A percentile compares a stretch with the other conserved stretches of the same genome.
phyloP scores from a whole-genome alignment of 202 grass and related monocot genomes.

The Zoysia matrella region DNA sequence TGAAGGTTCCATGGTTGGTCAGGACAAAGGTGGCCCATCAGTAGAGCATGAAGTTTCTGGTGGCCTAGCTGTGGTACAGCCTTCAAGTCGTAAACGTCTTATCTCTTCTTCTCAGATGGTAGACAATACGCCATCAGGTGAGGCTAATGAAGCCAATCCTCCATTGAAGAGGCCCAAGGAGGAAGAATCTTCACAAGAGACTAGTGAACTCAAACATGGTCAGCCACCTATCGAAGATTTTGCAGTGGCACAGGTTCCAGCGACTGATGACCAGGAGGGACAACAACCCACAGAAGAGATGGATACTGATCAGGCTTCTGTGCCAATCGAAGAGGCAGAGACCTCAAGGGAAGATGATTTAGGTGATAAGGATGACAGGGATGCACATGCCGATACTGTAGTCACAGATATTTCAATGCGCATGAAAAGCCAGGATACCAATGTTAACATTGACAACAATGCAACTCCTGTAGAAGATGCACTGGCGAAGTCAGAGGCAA shows the following conservation, averaged over 20 bases:
- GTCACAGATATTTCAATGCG: slow-evolving; percentile 1
- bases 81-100: slow-evolving; percentile 69
- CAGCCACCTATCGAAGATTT: slow-evolving; percentile 42
- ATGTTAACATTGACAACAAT: slow-evolving; percentile 43
- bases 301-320: slow-evolving; percentile 62
- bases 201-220: slow-evolving; percentile 49
- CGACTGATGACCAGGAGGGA: slow-evolving; percentile 55
- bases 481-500: slow-evolving; percentile 45
- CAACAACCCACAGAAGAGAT: slow-evolving; percentile 61
- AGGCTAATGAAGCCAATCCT: slow-evolving; percentile 58
- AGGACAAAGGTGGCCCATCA: slow-evolving; percentile 58
- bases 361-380: slow-evolving; percentile 64
- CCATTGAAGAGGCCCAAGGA: slow-evolving; percentile 89
- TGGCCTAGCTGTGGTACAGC: slow-evolving; percentile 40
- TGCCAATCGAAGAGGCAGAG: slow-evolving; percentile 50
- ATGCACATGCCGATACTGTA: slow-evolving; percentile 28
- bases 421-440: slow-evolving; percentile 47
- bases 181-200: slow-evolving; percentile 48
- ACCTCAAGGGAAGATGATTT: slow-evolving; percentile 58
- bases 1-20: slow-evolving; percentile 40
- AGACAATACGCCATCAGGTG: slow-evolving; percentile 57
- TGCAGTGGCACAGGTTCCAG: slow-evolving; percentile 39
- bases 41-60: slow-evolving; percentile 57
- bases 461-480: slow-evolving; percentile 41
- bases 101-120: slow-evolving; percentile 49